Evolutionary conservation across 2,329 filamentous ascomycete species (phyloP).

Genomic region (Aplosporella prunicola): DNA sequence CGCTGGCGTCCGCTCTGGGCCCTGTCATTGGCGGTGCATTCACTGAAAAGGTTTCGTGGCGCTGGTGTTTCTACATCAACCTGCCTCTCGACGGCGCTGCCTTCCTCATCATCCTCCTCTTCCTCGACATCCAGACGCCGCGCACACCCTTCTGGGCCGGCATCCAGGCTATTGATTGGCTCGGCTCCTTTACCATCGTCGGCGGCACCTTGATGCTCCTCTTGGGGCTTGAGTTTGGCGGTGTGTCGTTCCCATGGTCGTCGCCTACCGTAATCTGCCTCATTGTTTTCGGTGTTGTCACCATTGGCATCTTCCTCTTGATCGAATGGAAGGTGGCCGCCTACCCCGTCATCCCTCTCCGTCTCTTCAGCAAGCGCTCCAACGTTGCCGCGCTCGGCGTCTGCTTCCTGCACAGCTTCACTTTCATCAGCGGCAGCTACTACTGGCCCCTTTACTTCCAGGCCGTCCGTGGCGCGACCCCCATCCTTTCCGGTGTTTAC

Average conservation of each 20-base stretch:
- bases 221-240: constrained; percentile 77
- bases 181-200: constrained; percentile 57
- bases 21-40: constrained; percentile 60
- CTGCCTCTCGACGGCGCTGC: constrained; percentile 52
- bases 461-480: constrained; percentile 56
- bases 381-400: constrained; percentile 57
- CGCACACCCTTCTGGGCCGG: constrained; percentile 53
- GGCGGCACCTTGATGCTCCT: constrained; percentile 78
- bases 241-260: constrained; percentile 63
- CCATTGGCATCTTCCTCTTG: constrained; percentile 56
- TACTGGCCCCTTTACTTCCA: constrained; percentile 84
- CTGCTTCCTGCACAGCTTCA: constrained; percentile 64
- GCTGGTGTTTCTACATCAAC: constrained; percentile 57
- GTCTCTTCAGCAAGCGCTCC: constrained; percentile 56
- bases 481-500: constrained; percentile 66
- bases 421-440: constrained; percentile 70
- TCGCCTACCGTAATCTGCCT: constrained; percentile 69
- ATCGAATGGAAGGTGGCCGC: constrained; percentile 65
- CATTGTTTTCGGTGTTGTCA: constrained; percentile 60
- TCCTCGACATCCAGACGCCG: constrained; percentile 58
- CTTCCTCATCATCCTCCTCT: constrained; percentile 50
- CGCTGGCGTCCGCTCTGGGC: constrained; percentile 54
- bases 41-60: constrained; percentile 53
- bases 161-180: constrained; percentile 56
- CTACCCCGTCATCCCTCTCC: constrained; percentile 69